Evolutionary conservation across 1,139 yeast genomes (phyloP), one percentile per base, ranked within the genome.

Genomic region (Candida pseudoviswanathii): DNA sequence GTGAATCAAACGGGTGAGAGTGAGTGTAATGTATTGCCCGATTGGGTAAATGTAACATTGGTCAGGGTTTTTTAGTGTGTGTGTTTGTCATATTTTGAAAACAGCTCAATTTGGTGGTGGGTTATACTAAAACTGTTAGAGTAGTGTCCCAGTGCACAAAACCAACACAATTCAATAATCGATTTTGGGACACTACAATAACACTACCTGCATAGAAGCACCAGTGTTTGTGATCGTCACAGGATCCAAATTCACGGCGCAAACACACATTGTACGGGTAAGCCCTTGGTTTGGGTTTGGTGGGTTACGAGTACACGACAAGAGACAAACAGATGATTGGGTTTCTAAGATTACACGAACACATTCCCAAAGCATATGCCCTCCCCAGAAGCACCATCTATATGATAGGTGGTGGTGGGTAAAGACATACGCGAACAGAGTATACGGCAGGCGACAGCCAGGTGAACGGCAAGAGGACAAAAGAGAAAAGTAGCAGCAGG

Each of bases 11-110:
- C 10, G 11, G 10, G 40, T 37, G 16, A 16, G 16, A 16, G 16
- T 16, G 16, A 16, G 16, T 24, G 8, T 24, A 10, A 37, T 10
- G 10, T 37, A 8, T 9, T 37, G n/a, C 40, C 40, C 25, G 25
- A 37, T 37, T 24, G 10, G 40, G 40, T 37, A 24, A 37, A 25
- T 37, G 40, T 24, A 37, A 37, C 40, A 37, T 37, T 8, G 16
- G 10, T 9, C 29, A 24, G 40, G 40, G 40, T 16, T 16, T 16
- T 16, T 16, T 16, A 16, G 16, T 16, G 16, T 16, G 16, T 16
- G 16, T 16, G 16, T 16, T 16, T 16, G 16, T 16, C 16, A 16
- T 16, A 16, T 16, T 16, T 16, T 16, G 2, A 16, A 16, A 16
- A 16, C 16, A 16, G 5, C 22, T 24, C 9, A 9, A 4, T 4